A percentile compares a stretch with the other conserved stretches of the same genome.
phyloP scores from a whole-genome alignment of 2,329 filamentous ascomycete genomes.

The Helicocarpus griseus region DNA sequence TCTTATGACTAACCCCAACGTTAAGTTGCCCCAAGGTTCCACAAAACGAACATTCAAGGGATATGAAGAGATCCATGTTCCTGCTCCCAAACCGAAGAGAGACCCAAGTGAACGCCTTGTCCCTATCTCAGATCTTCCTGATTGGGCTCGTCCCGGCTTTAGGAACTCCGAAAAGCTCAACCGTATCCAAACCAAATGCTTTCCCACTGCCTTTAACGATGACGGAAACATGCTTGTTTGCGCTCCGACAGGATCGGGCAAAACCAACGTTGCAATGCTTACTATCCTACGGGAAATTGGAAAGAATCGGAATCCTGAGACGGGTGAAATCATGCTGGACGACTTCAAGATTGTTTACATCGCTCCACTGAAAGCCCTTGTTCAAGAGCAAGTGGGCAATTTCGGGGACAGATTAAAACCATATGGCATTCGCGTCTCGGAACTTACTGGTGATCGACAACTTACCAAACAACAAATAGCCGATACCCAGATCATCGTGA shows the following conservation, averaged over 20 bases:
- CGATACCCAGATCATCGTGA: conserved; percentile 96
- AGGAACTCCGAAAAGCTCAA: conserved; percentile 80
- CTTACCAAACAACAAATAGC: conserved; percentile 97
- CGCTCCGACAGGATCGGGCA: conserved; percentile 92
- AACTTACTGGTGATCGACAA: conserved; percentile 93
- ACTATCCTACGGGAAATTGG: conserved; percentile 93
- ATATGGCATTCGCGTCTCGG: conserved; percentile 87
- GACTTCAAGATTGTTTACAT: conserved; percentile 99
- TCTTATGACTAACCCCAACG: conserved; percentile 97
- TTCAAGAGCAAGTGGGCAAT: conserved; percentile 96
- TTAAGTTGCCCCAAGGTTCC: conserved; percentile 84
- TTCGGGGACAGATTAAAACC: conserved; percentile 84
- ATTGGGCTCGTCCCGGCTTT: conserved; percentile 84
- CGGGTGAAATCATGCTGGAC: conserved; percentile 90
- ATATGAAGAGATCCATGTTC: conserved; percentile 97
- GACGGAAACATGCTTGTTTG: conserved; percentile 98
- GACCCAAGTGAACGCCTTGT: conserved; percentile 68
- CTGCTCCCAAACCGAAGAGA: conserved; percentile 76
- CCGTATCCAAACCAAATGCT: conserved; percentile 91
- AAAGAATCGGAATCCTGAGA: conserved; percentile 79
- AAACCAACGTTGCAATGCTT: conserved; percentile 98
- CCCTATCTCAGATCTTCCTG: conserved; percentile 77
- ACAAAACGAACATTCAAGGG: conserved; percentile 95
- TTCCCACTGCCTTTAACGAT: conserved; percentile 77
- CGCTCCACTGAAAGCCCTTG: conserved; percentile 86